These are phyloP conservation scores for Neckera pumila DNA, from an alignment of 225 moss, liverwort and hornwort genomes.

Conservation along the genomic window DNA sequence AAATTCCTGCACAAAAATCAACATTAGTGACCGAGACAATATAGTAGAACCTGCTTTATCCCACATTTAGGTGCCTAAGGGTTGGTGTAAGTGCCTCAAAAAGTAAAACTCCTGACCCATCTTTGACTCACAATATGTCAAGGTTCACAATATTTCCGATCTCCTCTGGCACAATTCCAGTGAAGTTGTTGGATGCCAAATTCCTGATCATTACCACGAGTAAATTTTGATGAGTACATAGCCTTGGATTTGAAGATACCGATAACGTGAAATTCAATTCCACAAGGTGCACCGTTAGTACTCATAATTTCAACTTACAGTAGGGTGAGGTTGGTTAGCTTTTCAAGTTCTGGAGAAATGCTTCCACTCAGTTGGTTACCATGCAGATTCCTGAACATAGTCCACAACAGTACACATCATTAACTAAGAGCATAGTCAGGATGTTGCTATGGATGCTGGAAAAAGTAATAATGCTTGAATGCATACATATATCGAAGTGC, in stretches of 20 bases:
- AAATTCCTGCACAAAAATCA: conserved; percentile 23
- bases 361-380: conserved; percentile 35
- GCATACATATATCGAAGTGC: not conserved
- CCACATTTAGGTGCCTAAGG: not conserved
- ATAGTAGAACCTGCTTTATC: not conserved
- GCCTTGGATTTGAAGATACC: not conserved
- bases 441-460: not conserved
- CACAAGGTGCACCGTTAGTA: not conserved
- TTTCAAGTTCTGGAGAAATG: conserved; percentile 32
- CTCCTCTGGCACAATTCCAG: conserved; percentile 37
- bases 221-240: not conserved
- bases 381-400: conserved; percentile 20
- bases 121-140: conserved; percentile 32
- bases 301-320: conserved; percentile 16
- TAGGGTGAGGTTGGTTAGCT: conserved; percentile 42
- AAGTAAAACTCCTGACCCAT: not conserved
- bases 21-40: not conserved
- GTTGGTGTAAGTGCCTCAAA: no score
- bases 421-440: not conserved
- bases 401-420: not conserved
- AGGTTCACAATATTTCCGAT: conserved; percentile 53
- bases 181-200: conserved; percentile 43
- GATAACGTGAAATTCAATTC: not conserved
- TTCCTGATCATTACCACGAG: conserved; percentile 19
- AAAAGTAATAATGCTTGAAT: not conserved